phyloP scores from a whole-genome alignment of 192 early-diverging fungal species.

The Gamsiella multidivaricata region DNA sequence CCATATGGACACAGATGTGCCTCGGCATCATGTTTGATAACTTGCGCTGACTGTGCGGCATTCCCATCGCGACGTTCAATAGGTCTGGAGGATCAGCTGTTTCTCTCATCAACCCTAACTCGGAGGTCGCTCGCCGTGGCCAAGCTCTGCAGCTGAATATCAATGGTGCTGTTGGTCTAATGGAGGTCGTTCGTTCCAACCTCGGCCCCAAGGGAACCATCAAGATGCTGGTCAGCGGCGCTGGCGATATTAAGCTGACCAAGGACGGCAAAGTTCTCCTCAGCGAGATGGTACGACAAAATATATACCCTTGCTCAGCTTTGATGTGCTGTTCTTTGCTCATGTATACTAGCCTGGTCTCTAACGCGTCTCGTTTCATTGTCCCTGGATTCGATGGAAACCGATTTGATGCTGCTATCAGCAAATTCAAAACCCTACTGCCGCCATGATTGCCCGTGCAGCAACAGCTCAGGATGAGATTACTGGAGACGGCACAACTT shows the following conservation, averaged over 20 bases:
- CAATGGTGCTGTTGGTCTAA: slow-evolving; percentile 93
- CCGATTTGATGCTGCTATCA: slow-evolving; percentile 35
- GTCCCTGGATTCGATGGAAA: not conserved
- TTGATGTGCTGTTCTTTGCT: no score
- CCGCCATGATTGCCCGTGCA: slow-evolving; percentile 99
- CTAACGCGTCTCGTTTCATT: not conserved
- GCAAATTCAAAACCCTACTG: slow-evolving; percentile 99
- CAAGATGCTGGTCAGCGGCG: slow-evolving; percentile 98
- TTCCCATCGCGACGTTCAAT: not conserved
- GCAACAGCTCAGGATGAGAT: slow-evolving; percentile 99
- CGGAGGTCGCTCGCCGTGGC: slow-evolving; percentile 97
- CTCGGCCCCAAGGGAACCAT: slow-evolving; percentile 98
- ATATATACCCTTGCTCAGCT: no score
- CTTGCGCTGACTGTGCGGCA: not conserved
- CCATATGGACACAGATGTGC: no score
- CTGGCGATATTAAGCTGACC: slow-evolving; percentile 95
- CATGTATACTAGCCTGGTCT: no score
- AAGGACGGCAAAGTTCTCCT: slow-evolving; percentile 99
- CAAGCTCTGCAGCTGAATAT: slow-evolving; percentile 98
- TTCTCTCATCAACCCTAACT: slow-evolving; percentile 96
- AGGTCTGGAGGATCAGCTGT: slow-evolving; percentile 78
- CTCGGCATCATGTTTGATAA: no score
- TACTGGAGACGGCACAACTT: slow-evolving; percentile 98
- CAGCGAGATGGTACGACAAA: slow-evolving; percentile 89
- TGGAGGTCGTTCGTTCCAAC: slow-evolving; percentile 96